Base-by-base conservation (phyloP, 1,284 basidiomycete species). In the Neonothopanus nambi region DNA sequence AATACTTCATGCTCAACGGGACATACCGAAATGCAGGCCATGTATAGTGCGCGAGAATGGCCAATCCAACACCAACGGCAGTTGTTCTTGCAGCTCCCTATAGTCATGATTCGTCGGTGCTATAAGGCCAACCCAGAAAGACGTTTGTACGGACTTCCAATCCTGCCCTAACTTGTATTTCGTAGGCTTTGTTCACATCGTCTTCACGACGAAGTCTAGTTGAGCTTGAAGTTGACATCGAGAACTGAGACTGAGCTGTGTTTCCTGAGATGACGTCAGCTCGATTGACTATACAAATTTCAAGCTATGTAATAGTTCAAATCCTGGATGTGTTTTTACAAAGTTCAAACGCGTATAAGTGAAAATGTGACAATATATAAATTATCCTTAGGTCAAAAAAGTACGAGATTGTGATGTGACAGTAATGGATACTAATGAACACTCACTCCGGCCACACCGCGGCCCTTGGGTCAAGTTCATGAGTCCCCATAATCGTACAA, bases 1-100 rank as follows among this genome's bases (percentile, higher is more conserved):
- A 13, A 42, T 20, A 42, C 18, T 17, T 9, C 40, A 48, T 33
- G 33, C 28, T 51, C 18, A 47, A 21, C 49, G 24, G 18, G 46
- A 40, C 71, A 62, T 63, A 90, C 89, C 86, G 77, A 68, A 94
- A 93, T 17, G 76, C 59, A n/a, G 91, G 91, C 84, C 85, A 93
- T 33, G 80, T 74, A 64, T 82, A 79, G 66, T 94, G 89, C n/a
- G 75, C 84, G 43, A 92, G 67, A 23, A 84, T 77, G 26, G 82
- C 77, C 26, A 83, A 69, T 24, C 87, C 80, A 15, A 84, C 60
- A 1, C 90, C 89, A 52, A 87, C 57, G 21, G 71, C 72, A 12
- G 68, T 70, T 30, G 68, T 66, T 48, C 73, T 66, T 38, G 76
- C 67, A 48, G 81, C 85, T 46, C 87, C 87, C 83, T 90, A 63